Base-by-base conservation (phyloP, 495 filamentous ascomycete species). In the Neurospora sp. region DNA sequence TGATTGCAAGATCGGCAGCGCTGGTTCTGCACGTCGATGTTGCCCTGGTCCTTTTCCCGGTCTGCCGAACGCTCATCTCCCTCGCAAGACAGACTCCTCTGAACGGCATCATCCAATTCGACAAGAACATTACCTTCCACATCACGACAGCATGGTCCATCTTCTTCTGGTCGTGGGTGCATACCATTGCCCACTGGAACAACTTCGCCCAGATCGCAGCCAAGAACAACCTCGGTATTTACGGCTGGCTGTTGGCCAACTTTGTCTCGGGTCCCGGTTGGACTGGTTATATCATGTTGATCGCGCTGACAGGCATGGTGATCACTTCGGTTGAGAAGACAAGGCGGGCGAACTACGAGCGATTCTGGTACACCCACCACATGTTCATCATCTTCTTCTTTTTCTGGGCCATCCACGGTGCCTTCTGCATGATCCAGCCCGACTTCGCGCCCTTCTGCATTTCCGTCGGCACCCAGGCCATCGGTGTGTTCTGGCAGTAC, bases 61-160 rank as follows among this genome's bases (percentile, higher is more conserved):
- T 93, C 71, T 94, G 92, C 82, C 87, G 91, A 70, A 93, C 91
- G 38, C 85, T 94, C 69, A 93, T 93, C 77, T 93, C 90, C 72
- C 85, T 93, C 73, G 87, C 89, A 69, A 85, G 92, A 75, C 90
- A 91, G 77, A 93, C 90, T 16, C 90, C 91, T 53, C 84, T 93
- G 41, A 91, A 92, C 77, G 90, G 91, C 72, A 90, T 93, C 77
- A 89, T 94, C 70, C 91, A 91, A 74, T 92, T 93, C 82, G 89
- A 92, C 80, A 93, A 92, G 82, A 93, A 92, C 79, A 93, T 93
- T 76, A 90, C 90, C 42, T 93, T 94, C 83, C 92, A 94, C 81
- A 92, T 91, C 81, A 88, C 91, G 70, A 90, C 90, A 39, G 92
- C 89, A 4, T 94, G 91, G 90, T 91, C 90, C 27, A 92, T 94